Percentiles rank a stretch among this genome's conserved stretches.
These are phyloP conservation scores for Ustilago loliicola DNA, from an alignment of 1,284 basidiomycete species.

Conservation along the genomic window DNA sequence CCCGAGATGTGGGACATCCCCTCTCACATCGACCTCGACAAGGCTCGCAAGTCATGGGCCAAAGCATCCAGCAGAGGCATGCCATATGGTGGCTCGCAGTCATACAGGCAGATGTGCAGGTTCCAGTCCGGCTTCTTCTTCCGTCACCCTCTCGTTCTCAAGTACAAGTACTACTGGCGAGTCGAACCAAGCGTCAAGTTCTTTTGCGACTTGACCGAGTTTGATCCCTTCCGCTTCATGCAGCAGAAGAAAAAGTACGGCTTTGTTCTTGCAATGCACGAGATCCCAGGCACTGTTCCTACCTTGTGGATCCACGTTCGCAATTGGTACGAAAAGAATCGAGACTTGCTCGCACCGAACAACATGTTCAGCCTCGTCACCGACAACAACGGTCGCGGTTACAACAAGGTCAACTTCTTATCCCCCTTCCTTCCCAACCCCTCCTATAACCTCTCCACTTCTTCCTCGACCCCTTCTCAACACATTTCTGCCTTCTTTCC, in stretches of 20 bases:
- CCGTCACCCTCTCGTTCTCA: slow-evolving; percentile 73
- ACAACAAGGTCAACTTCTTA: slow-evolving; percentile 73
- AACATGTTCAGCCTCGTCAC: slow-evolving; percentile 83
- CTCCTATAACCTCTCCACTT: neutral
- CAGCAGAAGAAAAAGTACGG: slow-evolving; percentile 80
- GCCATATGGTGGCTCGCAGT: slow-evolving; percentile 84
- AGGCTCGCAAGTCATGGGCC: slow-evolving; percentile 77
- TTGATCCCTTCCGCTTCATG: slow-evolving; percentile 90
- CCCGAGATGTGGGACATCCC: slow-evolving; percentile 87
- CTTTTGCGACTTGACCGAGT: slow-evolving; percentile 79
- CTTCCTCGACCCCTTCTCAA: neutral
- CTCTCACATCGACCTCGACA: slow-evolving; percentile 76
- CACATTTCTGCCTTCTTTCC: neutral
- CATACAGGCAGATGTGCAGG: slow-evolving; percentile 78
- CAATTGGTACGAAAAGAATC: slow-evolving; percentile 80
- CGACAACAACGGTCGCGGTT: slow-evolving; percentile 76
- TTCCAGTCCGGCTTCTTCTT: slow-evolving; percentile 87
- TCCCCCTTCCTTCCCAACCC: neutral
- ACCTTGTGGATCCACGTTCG: slow-evolving; percentile 79
- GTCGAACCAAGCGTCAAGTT: slow-evolving; percentile 82
- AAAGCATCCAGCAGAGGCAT: slow-evolving; percentile 79
- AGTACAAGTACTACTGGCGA: slow-evolving; percentile 94
- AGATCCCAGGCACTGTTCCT: slow-evolving; percentile 82
- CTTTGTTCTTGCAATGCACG: slow-evolving; percentile 83
- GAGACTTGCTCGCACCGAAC: slow-evolving; percentile 78